These are phyloP conservation scores for Ambrosiella xylebori DNA, from an alignment of 2,329 filamentous ascomycete species.

Conservation along the genomic window DNA sequence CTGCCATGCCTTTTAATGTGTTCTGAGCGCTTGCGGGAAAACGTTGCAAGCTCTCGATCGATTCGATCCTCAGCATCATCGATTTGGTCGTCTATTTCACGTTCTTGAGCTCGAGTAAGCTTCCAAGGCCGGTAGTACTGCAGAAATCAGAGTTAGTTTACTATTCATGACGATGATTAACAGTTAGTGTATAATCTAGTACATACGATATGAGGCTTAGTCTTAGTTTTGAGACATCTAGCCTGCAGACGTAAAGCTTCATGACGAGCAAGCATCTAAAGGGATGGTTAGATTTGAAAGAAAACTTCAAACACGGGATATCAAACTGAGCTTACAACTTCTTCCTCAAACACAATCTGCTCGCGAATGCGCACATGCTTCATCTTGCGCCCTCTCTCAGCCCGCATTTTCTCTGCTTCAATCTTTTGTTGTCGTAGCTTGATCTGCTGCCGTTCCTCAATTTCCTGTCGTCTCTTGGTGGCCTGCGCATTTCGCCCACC, in stretches of 20 bases:
- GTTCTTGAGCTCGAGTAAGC: conserved; percentile 49
- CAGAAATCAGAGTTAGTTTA: background rate
- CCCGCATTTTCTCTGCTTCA: conserved; percentile 51
- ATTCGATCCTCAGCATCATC: conserved; percentile 46
- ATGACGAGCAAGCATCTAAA: conserved; percentile 59
- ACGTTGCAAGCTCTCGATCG: conserved; percentile 46
- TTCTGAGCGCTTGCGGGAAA: conserved; percentile 32
- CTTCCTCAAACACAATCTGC: conserved; percentile 58
- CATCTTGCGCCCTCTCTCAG: conserved; percentile 47
- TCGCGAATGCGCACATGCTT: conserved; percentile 44
- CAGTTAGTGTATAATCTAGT: background rate
- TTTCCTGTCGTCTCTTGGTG: conserved; percentile 51
- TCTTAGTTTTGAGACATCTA: conserved; percentile 53
- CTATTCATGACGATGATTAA: background rate
- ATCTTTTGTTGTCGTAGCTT: conserved; percentile 55
- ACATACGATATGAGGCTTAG: conserved; percentile 58
- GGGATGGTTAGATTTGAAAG: conserved; percentile 15
- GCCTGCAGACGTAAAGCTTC: conserved; percentile 54
- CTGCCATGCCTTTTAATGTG: conserved; percentile 18
- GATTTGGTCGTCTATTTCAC: conserved; percentile 53
- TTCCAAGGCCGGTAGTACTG: conserved; percentile 83
- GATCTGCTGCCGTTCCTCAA: conserved; percentile 66
- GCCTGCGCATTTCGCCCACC: conserved; percentile 2
- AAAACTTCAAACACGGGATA: background rate
- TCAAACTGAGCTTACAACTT: conserved; percentile 42